These are phyloP conservation scores for Pyricularia sp. DNA, from an alignment of 2,329 filamentous ascomycete species.

Conservation along the genomic window DNA sequence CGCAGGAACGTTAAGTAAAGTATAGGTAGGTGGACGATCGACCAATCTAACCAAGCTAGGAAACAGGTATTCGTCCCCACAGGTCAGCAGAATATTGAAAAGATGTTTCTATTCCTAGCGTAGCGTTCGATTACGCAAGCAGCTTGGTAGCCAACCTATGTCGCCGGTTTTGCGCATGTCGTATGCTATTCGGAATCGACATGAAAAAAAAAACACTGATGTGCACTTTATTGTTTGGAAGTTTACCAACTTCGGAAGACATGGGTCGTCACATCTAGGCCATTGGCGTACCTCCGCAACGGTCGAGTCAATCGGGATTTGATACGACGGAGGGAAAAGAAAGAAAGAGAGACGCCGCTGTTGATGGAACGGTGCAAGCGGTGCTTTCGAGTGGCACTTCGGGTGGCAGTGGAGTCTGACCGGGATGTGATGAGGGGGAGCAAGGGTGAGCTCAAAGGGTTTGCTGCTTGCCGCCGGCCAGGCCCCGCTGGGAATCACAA, in stretches of 20 bases:
- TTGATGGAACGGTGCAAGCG: not conserved
- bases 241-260: not conserved
- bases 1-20: not conserved
- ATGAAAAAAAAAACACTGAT: not conserved
- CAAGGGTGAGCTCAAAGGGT: not conserved
- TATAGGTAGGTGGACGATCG: not conserved
- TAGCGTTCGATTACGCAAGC: not conserved
- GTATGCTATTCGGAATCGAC: not conserved
- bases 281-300: not conserved
- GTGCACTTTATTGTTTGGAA: not conserved
- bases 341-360: not conserved
- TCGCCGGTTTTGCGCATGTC: not conserved
- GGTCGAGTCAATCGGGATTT: not conserved
- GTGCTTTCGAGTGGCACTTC: conserved; percentile 1
- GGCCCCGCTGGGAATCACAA: not conserved
- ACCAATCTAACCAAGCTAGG: not conserved
- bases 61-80: not conserved
- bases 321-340: not conserved
- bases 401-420: not conserved
- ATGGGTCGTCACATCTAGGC: not conserved
- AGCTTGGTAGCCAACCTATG: not conserved
- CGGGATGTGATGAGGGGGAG: not conserved
- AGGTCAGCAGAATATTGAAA: not conserved
- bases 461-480: conserved; percentile 2
- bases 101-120: not conserved